A percentile compares a stretch with the other conserved stretches of the same genome.
Evolutionary conservation across 2,329 filamentous ascomycete species (phyloP).

Genomic region (Phialophora macrospora): DNA sequence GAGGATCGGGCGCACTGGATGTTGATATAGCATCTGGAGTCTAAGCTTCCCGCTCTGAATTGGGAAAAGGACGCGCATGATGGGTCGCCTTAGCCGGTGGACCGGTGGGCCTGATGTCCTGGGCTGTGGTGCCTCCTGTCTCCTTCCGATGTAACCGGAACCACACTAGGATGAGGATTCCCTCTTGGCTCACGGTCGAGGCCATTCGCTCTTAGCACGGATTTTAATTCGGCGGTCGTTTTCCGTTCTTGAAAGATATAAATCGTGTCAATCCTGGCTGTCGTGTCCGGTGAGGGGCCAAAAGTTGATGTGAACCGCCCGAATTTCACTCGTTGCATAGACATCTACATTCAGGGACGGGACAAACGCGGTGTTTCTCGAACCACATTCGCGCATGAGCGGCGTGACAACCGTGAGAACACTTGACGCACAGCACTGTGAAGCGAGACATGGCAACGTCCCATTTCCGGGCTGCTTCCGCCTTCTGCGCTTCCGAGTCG

Average conservation of each 20-base stretch:
- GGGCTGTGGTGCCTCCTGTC: background rate
- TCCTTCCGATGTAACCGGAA: background rate
- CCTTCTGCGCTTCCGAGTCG: slow-evolving; percentile 20
- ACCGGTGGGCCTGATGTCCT: background rate
- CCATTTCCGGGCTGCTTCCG: slow-evolving; percentile 32
- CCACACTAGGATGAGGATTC: background rate
- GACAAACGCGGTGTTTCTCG: slow-evolving; percentile 57
- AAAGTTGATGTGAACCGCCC: background rate
- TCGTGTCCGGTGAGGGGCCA: background rate
- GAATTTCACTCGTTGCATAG: slow-evolving; percentile 49
- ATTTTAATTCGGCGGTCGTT: background rate
- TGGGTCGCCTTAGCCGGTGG: too few species aligned
- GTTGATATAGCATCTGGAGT: slow-evolving; percentile 3
- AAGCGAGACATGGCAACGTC: slow-evolving; percentile 59
- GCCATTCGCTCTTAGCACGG: too few species aligned
- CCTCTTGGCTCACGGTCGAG: background rate
- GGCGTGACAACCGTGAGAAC: slow-evolving; percentile 68
- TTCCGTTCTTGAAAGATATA: background rate
- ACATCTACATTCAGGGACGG: slow-evolving; percentile 61
- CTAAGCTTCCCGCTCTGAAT: background rate
- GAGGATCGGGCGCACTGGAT: background rate
- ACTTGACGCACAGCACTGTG: slow-evolving; percentile 66
- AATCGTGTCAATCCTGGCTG: background rate
- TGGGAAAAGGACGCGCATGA: background rate
- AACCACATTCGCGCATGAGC: slow-evolving; percentile 69